Evolutionary conservation across 208 protist genomes (phyloP), one percentile per base, ranked within the genome.

Genomic region (Acanthamoeba castellanii): DNA sequence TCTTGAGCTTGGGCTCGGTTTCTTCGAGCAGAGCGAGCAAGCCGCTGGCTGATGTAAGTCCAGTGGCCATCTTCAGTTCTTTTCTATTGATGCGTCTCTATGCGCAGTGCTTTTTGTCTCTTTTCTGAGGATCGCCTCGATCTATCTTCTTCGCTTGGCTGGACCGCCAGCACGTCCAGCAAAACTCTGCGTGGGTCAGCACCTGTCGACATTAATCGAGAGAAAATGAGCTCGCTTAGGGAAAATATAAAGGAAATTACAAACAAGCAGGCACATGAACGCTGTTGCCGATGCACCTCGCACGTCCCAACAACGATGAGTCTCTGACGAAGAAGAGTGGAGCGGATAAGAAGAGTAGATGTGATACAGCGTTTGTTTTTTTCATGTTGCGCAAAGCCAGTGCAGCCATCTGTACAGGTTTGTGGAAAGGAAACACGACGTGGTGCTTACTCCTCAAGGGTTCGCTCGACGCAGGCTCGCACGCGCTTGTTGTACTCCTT

Each of bases 1-100:
- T 88, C 88, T 98, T 96, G 25, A 98, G 81, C 81, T 97, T 90
- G 16, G 50, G 3, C 32, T 94, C 92, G 16, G 66, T 18, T 52
- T 94, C 92, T 68, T 94, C 92, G 20, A 94, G 92, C 66, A 89
- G 57, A 87, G 78, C 42, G 34, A 93, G 88, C 37, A 93, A 93
- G 50, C 88, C 88, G 61, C 68, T 93, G 42, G 88, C 88, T 61
- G 88, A 93, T 25, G 88, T 93, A 25, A 93, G 66, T 72, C 88
- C 88, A 61, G 88, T 81, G 30, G 68, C 68, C 88, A 93, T 93
- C 84, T 90, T 90, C 78, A 37, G 6, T 52, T 87, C 32, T 87
- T 87, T 32, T 70, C 64, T 70, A 70, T 70, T 70, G 37, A 47
- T 37, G 32, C n/a, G 30, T 78, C 32, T 9, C 25, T 74, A 3